Percentiles rank a stretch among this genome's conserved stretches.
phyloP scores from a whole-genome alignment of 2,329 filamentous ascomycete species.

The Berkeleyomyces rouxiae region DNA sequence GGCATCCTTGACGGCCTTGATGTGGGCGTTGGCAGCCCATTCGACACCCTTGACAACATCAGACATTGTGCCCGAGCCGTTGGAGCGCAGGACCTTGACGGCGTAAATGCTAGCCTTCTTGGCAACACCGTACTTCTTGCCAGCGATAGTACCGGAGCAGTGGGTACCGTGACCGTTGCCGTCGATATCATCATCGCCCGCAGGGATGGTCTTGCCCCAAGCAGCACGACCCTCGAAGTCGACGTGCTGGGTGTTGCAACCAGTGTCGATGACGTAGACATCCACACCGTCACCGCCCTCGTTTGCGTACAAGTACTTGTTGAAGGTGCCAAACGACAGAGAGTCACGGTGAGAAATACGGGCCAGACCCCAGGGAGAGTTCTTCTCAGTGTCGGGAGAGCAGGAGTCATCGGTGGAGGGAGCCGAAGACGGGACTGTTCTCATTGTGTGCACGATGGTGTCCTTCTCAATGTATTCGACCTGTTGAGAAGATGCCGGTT shows the following conservation, averaged over 20 bases:
- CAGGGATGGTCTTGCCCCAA: slow-evolving; percentile 94
- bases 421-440: slow-evolving; percentile 24
- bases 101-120: slow-evolving; percentile 97
- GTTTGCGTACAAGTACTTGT: slow-evolving; percentile 88
- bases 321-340: slow-evolving; percentile 81
- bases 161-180: slow-evolving; percentile 98
- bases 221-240: slow-evolving; percentile 92
- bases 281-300: slow-evolving; percentile 95
- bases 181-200: slow-evolving; percentile 69
- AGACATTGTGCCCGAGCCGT: slow-evolving; percentile 95
- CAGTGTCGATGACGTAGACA: slow-evolving; percentile 96
- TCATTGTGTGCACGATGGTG: slow-evolving; percentile 73
- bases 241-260: slow-evolving; percentile 82
- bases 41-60: slow-evolving; percentile 98
- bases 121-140: slow-evolving; percentile 97
- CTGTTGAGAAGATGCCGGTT: slow-evolving; percentile 29
- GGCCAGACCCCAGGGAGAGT: slow-evolving; percentile 95
- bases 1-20: slow-evolving; percentile 55
- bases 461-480: slow-evolving; percentile 95
- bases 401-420: slow-evolving; percentile 25
- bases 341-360: slow-evolving; percentile 88
- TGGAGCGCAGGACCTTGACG: slow-evolving; percentile 95
- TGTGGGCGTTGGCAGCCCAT: slow-evolving; percentile 70
- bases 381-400: slow-evolving; percentile 58
- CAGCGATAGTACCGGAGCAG: slow-evolving; percentile 94